Evolutionary conservation across 1,139 yeast species (phyloP), one percentile per base, ranked within the genome.

Genomic region (Meyerozyma sp.): DNA sequence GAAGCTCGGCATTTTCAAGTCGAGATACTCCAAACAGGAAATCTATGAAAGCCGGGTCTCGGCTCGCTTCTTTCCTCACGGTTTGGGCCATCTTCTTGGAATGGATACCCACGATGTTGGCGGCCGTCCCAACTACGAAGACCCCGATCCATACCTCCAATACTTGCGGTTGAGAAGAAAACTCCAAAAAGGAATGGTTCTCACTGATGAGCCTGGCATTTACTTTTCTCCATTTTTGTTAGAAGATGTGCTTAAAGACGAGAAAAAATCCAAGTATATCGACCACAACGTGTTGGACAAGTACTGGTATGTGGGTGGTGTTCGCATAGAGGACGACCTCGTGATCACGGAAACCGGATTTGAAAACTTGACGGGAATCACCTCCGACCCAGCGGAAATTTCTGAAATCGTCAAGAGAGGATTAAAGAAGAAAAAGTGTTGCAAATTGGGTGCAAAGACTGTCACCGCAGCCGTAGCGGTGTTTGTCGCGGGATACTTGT

Each of bases 81-180:
- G 98, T 0, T 69, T 93, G 49, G 98, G 98, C 10, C 98, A 93
- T 59, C 70, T 89, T 57, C 67, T 93, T 42, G 98, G 98, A 29
- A 77, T 93, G 84, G 97, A 91, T 60, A 89, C 96, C 9, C 98
- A 93, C 63, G 98, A 93, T 63, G 95, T 89, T 40, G 98, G 89
- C 39, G 98, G 98, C 2, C 60, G 73, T 49, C 82, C 98, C 20
- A 82, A 93, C 63, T 90, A 90, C 61, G 79, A 81, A 2, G 98
- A 93, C 59, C 76, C 85, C 4, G 82, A 93, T 59, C 84, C 86
- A 30, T 73, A 84, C 64, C 75, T 88, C 55, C 68, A 77, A 47
- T 88, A 87, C 61, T 76, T 93, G 58, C 81, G 98, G 62, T 67
- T 93, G 47, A 79, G 98, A 58, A 79, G 98, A 58, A 62, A 68